Percentiles rank a stretch among this genome's conserved stretches.
These are phyloP conservation scores for Filosporella fistucella DNA, from an alignment of 495 filamentous ascomycete genomes.

Conservation along the genomic window DNA sequence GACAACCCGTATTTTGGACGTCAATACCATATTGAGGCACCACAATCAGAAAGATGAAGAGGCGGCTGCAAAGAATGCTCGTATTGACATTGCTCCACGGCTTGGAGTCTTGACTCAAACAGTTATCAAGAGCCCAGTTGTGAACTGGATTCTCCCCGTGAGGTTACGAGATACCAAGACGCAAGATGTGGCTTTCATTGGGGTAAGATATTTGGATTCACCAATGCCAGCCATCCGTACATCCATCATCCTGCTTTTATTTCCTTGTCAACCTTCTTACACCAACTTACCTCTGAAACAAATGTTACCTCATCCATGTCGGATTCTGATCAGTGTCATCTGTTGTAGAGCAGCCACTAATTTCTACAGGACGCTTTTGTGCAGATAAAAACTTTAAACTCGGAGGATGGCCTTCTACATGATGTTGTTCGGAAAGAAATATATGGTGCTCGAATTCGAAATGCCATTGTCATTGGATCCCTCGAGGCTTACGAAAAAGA, in stretches of 20 bases:
- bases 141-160: constrained; percentile 77
- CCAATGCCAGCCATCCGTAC: too few species aligned
- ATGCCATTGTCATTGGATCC: constrained; percentile 51
- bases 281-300: too few species aligned
- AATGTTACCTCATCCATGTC: too few species aligned
- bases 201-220: constrained; percentile 43
- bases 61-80: constrained; percentile 16
- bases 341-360: constrained; percentile 20
- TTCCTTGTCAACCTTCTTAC: neutral
- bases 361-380: constrained; percentile 53
- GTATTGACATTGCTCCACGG: constrained; percentile 36
- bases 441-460: constrained; percentile 66
- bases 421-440: constrained; percentile 69
- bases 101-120: constrained; percentile 75
- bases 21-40: constrained; percentile 35
- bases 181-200: constrained; percentile 90
- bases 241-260: too few species aligned
- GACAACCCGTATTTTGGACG: constrained; percentile 44
- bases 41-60: constrained; percentile 25
- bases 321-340: too few species aligned
- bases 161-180: constrained; percentile 60
- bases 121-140: constrained; percentile 65
- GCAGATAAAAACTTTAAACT: constrained; percentile 63
- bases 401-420: constrained; percentile 55
- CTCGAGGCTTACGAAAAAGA: constrained; percentile 10